phyloP scores from a whole-genome alignment of 495 filamentous ascomycete species.

The Penicillium silybi region DNA sequence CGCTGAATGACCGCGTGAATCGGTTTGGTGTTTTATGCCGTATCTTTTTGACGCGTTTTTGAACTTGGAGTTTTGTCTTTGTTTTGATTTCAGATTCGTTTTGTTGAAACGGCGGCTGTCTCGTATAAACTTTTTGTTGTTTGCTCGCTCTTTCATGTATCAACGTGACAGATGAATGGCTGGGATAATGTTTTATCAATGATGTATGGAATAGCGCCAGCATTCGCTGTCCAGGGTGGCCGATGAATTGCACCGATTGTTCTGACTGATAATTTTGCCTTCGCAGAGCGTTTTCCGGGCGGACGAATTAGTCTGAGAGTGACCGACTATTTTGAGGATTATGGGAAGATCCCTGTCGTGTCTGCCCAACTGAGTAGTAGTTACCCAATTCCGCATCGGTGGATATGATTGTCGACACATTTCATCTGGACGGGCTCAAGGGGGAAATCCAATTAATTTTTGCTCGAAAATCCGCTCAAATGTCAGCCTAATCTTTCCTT shows the following conservation, averaged over 20 bases:
- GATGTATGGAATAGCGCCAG: not conserved
- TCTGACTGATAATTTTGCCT: not conserved
- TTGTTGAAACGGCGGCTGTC: not conserved
- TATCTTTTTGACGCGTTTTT: not conserved
- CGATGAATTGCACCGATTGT: not conserved
- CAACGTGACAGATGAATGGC: not conserved
- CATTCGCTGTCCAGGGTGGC: not conserved
- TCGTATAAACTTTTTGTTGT: not conserved
- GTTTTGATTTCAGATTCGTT: not conserved
- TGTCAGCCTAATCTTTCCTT: no score
- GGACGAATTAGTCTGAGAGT: not conserved
- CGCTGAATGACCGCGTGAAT: not conserved
- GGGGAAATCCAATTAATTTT: no score
- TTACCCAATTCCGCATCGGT: no score
- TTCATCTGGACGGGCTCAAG: no score
- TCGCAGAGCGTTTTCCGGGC: not conserved
- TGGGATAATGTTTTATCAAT: slow-evolving; percentile 1
- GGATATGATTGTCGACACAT: no score
- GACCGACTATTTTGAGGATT: not conserved
- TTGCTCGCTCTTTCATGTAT: not conserved
- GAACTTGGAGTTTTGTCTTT: not conserved
- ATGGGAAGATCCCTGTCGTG: not conserved
- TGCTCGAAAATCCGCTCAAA: no score
- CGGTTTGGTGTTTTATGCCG: not conserved
- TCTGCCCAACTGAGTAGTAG: no score